These are phyloP conservation scores for Cadophora sp. DNA, from an alignment of 2,329 filamentous ascomycete genomes.

Conservation along the genomic window DNA sequence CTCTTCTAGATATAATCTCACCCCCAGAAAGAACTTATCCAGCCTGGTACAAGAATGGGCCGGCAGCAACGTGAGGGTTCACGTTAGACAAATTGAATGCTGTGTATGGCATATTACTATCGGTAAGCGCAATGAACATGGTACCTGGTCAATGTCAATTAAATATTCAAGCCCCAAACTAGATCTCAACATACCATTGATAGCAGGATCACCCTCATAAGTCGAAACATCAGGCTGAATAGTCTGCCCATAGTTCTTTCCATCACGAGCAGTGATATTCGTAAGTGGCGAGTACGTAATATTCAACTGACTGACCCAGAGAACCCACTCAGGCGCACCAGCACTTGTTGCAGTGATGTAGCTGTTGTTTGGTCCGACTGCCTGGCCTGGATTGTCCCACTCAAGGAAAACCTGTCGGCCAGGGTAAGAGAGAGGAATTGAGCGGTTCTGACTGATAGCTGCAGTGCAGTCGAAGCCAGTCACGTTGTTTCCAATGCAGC, in stretches of 20 bases:
- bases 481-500: slow-evolving; percentile 64
- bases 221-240: slow-evolving; percentile 75
- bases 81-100: slow-evolving; percentile 78
- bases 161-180: not conserved
- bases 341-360: slow-evolving; percentile 73
- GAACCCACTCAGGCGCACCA: slow-evolving; percentile 67
- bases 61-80: slow-evolving; percentile 78
- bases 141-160: slow-evolving; percentile 52
- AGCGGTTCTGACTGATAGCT: slow-evolving; percentile 72
- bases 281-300: slow-evolving; percentile 71
- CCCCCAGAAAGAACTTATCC: no score
- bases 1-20: no score
- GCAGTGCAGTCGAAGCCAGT: slow-evolving; percentile 65
- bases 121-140: slow-evolving; percentile 80
- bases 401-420: slow-evolving; percentile 73
- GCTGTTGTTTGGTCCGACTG: slow-evolving; percentile 81
- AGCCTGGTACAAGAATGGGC: slow-evolving; percentile 76
- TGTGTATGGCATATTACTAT: slow-evolving; percentile 70
- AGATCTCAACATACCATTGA: slow-evolving; percentile 58
- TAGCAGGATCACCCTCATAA: slow-evolving; percentile 54
- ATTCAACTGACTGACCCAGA: slow-evolving; percentile 81
- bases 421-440: slow-evolving; percentile 74
- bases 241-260: slow-evolving; percentile 52
- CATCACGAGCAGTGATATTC: slow-evolving; percentile 52
- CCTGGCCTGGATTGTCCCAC: slow-evolving; percentile 74